Evolutionary conservation across 768 basidiomycete species (phyloP).

Genomic region (Pseudohyphozyma bogoriensis): DNA sequence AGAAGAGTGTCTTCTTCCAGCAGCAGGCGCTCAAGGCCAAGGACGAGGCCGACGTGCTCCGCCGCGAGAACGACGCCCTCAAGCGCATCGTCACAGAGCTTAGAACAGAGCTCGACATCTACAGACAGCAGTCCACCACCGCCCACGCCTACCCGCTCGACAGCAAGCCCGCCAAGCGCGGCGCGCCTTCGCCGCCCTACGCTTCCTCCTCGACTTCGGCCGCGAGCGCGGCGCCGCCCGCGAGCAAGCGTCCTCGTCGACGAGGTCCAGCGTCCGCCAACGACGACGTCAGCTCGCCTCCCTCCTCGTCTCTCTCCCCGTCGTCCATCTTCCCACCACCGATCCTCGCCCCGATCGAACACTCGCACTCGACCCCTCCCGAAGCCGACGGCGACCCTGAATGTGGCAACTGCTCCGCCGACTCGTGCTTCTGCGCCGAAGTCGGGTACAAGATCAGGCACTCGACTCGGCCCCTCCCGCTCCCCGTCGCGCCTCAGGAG

Average conservation of each 20-base stretch:
- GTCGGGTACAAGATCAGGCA: slow-evolving; percentile 28
- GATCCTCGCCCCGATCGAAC: slow-evolving; percentile 9
- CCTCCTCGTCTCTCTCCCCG: slow-evolving; percentile 1
- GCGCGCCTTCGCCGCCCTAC: neutral
- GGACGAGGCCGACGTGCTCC: slow-evolving; percentile 8
- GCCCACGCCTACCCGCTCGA: neutral
- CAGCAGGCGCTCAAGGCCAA: slow-evolving; percentile 24
- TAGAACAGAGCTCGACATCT: slow-evolving; percentile 18
- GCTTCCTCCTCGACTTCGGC: neutral
- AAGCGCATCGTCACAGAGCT: slow-evolving; percentile 8
- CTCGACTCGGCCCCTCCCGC: slow-evolving; percentile 2
- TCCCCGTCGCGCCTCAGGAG: slow-evolving; percentile 26
- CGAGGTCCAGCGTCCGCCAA: neutral
- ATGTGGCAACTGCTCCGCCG: slow-evolving; percentile 67
- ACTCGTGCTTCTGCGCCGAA: slow-evolving; percentile 69
- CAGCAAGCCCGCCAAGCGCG: neutral
- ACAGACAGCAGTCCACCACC: neutral
- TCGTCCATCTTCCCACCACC: neutral
- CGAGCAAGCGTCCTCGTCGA: slow-evolving; percentile 20
- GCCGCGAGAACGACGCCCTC: slow-evolving; percentile 23
- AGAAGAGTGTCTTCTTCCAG: slow-evolving; percentile 27
- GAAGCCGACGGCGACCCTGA: neutral
- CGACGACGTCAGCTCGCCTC: neutral
- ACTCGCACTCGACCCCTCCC: neutral
- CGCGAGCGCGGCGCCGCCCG: neutral